Percentiles rank a stretch among this genome's conserved stretches.
Evolutionary conservation across 2,329 filamentous ascomycete genomes (phyloP).

Genomic region (Alternaria arbusti): DNA sequence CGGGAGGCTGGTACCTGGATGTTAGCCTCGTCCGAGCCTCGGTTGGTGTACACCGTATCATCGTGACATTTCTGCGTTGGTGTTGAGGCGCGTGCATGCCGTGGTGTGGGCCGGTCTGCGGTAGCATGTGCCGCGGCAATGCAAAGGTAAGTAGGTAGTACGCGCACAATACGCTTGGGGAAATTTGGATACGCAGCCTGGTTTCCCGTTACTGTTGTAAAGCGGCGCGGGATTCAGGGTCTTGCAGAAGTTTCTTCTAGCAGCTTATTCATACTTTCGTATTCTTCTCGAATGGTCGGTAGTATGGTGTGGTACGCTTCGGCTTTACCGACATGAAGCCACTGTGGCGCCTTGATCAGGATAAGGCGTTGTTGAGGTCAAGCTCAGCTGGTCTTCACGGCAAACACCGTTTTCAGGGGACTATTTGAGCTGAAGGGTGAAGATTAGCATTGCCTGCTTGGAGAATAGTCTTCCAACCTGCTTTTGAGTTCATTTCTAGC

Average conservation of each 20-base stretch:
- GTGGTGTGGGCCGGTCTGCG: not conserved
- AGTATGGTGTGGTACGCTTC: not conserved
- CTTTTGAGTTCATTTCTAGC: not conserved
- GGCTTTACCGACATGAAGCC: not conserved
- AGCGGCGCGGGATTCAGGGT: not conserved
- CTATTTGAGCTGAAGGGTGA: not conserved
- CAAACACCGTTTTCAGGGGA: not conserved
- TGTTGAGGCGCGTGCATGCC: conserved; percentile 6
- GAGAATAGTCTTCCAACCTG: not conserved
- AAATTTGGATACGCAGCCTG: not conserved
- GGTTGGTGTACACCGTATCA: not conserved
- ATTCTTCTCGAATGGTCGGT: not conserved
- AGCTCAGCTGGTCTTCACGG: not conserved
- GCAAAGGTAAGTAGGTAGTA: not conserved
- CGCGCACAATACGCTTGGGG: not conserved
- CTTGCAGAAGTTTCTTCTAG: not conserved
- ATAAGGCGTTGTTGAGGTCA: not conserved
- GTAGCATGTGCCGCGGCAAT: not conserved
- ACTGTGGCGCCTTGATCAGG: not conserved
- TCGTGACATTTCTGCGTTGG: conserved; percentile 4
- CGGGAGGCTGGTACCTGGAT: not conserved
- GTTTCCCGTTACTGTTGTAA: not conserved
- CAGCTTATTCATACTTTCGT: not conserved
- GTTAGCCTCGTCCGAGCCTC: conserved; percentile 7
- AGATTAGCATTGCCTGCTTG: not conserved